These are phyloP conservation scores for Pleurotus ostreatus DNA, from an alignment of 768 basidiomycete species.

Conservation along the genomic window DNA sequence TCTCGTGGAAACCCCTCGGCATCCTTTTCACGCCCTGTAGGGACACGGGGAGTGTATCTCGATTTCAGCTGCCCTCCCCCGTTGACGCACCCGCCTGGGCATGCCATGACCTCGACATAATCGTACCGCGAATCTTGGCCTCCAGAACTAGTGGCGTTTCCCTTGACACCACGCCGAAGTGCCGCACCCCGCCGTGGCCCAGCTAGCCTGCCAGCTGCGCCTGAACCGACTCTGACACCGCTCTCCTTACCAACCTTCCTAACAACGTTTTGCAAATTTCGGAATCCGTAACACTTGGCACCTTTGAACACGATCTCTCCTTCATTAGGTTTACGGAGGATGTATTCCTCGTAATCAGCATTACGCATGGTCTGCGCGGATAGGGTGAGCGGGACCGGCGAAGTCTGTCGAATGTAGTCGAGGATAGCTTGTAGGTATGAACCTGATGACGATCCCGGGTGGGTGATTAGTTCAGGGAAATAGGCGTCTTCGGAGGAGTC, in stretches of 20 bases:
- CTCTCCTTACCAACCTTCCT: slow-evolving; percentile 86
- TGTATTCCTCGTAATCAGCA: slow-evolving; percentile 76
- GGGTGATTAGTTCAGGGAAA: slow-evolving; percentile 72
- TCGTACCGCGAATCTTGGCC: slow-evolving; percentile 57
- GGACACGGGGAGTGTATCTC: slow-evolving; percentile 11
- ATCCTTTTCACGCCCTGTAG: slow-evolving; percentile 22
- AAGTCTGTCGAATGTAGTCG: slow-evolving; percentile 40
- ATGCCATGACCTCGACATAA: slow-evolving; percentile 98
- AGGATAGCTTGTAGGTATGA: slow-evolving; percentile 87
- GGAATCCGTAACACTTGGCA: slow-evolving; percentile 95
- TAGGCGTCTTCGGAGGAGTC: slow-evolving; percentile 13
- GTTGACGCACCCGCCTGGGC: slow-evolving; percentile 95
- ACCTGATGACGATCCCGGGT: slow-evolving; percentile 86
- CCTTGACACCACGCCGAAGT: slow-evolving; percentile 15
- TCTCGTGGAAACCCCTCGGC: slow-evolving; percentile 66
- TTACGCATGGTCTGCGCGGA: slow-evolving; percentile 59
- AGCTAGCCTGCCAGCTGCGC: slow-evolving; percentile 53
- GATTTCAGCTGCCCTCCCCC: slow-evolving; percentile 86
- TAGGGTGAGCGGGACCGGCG: slow-evolving; percentile 43
- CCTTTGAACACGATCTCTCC: slow-evolving; percentile 81
- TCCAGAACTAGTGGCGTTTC: slow-evolving; percentile 20
- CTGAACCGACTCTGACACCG: slow-evolving; percentile 67
- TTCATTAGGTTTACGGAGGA: slow-evolving; percentile 36
- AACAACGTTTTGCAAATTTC: slow-evolving; percentile 96
- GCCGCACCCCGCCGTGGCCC: slow-evolving; percentile 27